Percentiles rank a stretch among this genome's conserved stretches.
Evolutionary conservation across 495 filamentous ascomycete genomes (phyloP).

Genomic region (Aspergillus campestris): DNA sequence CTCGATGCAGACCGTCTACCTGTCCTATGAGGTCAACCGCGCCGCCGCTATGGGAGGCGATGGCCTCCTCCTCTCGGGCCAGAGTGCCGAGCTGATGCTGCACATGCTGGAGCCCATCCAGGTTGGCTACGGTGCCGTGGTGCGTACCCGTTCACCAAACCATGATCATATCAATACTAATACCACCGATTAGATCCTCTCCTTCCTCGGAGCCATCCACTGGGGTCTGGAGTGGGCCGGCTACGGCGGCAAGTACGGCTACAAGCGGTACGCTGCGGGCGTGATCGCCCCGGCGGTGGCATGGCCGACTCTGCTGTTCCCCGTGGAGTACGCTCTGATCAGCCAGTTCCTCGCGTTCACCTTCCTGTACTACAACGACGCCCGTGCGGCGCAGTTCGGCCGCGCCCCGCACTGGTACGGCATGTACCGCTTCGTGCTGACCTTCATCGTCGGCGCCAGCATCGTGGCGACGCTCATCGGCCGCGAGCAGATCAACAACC

Average conservation of each 20-base stretch:
- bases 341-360: slow-evolving; percentile 85
- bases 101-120: slow-evolving; percentile 84
- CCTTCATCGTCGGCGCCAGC: slow-evolving; percentile 80
- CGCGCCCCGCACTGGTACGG: slow-evolving; percentile 91
- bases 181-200: slow-evolving; percentile 59
- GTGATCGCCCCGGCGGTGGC: slow-evolving; percentile 76
- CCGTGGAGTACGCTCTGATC: slow-evolving; percentile 81
- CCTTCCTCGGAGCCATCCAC: slow-evolving; percentile 92
- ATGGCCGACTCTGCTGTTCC: slow-evolving; percentile 88
- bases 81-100: slow-evolving; percentile 65
- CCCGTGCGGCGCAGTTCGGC: slow-evolving; percentile 62
- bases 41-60: slow-evolving; percentile 42
- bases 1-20: slow-evolving; percentile 76
- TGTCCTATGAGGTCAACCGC: slow-evolving; percentile 73
- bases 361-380: slow-evolving; percentile 82
- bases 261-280: slow-evolving; percentile 74
- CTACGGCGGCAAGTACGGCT: slow-evolving; percentile 63
- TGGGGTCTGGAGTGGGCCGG: slow-evolving; percentile 83
- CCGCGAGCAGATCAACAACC: slow-evolving; percentile 70
- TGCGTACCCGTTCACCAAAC: slow-evolving; percentile 35
- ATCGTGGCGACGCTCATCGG: slow-evolving; percentile 84
- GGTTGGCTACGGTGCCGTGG: slow-evolving; percentile 86
- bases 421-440: slow-evolving; percentile 91
- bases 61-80: slow-evolving; percentile 57
- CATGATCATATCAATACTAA: not conserved